Evolutionary conservation across 2,329 filamentous ascomycete genomes (phyloP).

Genomic region (Diaporthe australafricana): DNA sequence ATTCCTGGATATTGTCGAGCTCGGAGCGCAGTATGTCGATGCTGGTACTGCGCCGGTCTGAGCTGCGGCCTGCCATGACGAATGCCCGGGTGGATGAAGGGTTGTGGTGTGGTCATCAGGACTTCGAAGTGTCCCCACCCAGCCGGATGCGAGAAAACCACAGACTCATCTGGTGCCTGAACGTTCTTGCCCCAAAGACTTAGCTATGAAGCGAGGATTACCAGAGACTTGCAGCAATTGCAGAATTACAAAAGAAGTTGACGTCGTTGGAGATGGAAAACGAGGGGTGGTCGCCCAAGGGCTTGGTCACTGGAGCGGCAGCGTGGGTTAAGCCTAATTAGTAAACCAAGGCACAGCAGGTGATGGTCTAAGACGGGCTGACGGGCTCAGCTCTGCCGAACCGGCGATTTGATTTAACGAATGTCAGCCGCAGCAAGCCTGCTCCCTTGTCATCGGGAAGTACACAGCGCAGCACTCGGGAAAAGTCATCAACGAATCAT

Average conservation of each 20-base stretch:
- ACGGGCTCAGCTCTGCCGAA: constrained; percentile 15
- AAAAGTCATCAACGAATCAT: background rate
- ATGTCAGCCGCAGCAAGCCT: constrained; percentile 1
- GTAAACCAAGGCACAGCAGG: background rate
- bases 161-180: constrained; percentile 17
- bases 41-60: constrained; percentile 33
- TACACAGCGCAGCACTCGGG: background rate
- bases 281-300: background rate
- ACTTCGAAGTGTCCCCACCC: background rate
- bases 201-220: too few species aligned
- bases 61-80: constrained; percentile 41
- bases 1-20: constrained; percentile 43
- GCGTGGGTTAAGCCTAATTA: background rate
- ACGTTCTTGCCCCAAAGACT: background rate
- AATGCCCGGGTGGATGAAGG: constrained; percentile 2
- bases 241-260: background rate
- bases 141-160: background rate
- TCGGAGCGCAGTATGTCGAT: constrained; percentile 41
- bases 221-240: background rate
- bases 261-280: background rate
- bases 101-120: background rate
- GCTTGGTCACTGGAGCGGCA: background rate
- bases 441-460: background rate
- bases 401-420: background rate
- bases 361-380: background rate